phyloP scores from a whole-genome alignment of 306 rosid genomes.

The Cucurbita moschata region DNA sequence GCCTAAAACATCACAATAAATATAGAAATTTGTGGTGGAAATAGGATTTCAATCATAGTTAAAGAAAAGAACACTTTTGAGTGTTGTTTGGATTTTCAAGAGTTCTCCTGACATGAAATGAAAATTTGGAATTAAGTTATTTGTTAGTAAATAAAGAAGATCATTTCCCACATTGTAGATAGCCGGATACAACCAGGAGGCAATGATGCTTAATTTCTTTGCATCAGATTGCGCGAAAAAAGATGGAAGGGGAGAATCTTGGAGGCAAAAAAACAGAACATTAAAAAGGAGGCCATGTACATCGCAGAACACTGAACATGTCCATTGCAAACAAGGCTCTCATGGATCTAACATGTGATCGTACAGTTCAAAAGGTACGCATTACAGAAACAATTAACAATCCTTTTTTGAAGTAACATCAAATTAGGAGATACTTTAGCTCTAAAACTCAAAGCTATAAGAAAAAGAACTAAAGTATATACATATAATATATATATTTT shows the following conservation, averaged over 20 bases:
- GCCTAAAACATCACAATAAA: not conserved
- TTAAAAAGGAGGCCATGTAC: not conserved
- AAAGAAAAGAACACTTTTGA: not conserved
- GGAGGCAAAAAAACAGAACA: not conserved
- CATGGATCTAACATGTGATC: constrained; percentile 2
- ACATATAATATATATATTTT: no score
- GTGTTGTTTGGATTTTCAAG: not conserved
- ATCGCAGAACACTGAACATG: not conserved
- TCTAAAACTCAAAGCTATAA: no score
- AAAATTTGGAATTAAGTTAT: not conserved
- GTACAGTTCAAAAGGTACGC: not conserved
- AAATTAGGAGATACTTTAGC: no score
- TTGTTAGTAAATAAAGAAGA: not conserved
- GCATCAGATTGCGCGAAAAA: not conserved
- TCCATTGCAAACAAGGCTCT: not conserved
- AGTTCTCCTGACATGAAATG: not conserved
- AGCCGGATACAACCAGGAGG: not conserved
- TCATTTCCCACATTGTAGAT: not conserved
- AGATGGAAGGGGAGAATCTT: not conserved
- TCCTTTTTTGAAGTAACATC: not conserved
- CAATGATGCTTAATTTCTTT: not conserved
- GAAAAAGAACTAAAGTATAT: no score
- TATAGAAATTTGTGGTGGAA: not conserved
- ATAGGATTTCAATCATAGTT: no score
- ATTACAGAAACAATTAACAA: not conserved